Percentiles rank a stretch among this genome's conserved stretches.
Conservation (phyloP, 257 asterid genomes). For the Solanum chiquidenum region DNA sequence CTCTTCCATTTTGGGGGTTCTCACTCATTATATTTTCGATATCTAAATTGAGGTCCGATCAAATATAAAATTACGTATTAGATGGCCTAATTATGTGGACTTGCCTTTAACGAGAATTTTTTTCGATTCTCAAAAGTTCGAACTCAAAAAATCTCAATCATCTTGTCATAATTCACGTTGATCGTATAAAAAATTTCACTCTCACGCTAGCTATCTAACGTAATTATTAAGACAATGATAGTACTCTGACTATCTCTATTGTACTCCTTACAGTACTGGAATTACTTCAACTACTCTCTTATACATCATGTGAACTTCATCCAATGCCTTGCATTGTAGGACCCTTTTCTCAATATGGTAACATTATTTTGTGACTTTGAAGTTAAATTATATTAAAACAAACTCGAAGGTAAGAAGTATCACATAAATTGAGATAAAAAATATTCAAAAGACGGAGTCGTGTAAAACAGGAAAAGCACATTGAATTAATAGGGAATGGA, state of each 20-base stretch:
- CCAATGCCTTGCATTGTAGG: neutral
- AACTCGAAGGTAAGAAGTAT: neutral
- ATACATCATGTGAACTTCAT: neutral
- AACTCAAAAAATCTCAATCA: neutral
- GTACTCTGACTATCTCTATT: neutral
- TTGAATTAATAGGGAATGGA: neutral
- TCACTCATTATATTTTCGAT: too few species aligned
- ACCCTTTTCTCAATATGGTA: neutral
- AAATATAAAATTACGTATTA: neutral
- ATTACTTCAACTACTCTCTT: neutral
- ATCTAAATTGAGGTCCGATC: fast-evolving
- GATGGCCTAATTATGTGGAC: neutral
- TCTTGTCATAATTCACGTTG: neutral
- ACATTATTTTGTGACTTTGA: neutral
- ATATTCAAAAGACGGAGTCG: neutral
- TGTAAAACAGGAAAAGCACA: neutral
- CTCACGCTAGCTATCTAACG: neutral
- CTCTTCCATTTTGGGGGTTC: neutral
- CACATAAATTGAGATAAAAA: neutral
- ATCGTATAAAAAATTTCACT: neutral
- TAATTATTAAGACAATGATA: neutral
- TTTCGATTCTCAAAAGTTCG: neutral
- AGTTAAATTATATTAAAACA: neutral
- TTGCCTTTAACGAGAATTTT: neutral
- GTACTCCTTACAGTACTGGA: neutral